Evolutionary conservation across 805 yeast species (phyloP).

Genomic region (Priceomyces haplophilus): DNA sequence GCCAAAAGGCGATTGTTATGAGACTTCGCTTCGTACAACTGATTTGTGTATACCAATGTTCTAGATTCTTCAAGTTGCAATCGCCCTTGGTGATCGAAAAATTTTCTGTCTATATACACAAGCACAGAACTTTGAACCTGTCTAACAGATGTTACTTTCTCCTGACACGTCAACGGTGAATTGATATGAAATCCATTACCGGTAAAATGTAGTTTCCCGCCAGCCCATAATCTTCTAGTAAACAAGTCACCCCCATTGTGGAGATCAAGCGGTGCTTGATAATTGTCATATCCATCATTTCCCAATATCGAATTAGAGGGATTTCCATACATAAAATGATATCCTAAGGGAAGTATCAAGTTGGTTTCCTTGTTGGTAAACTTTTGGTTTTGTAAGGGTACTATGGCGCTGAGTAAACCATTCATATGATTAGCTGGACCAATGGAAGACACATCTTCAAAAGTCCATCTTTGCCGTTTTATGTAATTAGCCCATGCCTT

Average conservation of each 20-base stretch:
- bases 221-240: conserved; percentile 73
- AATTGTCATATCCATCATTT: conserved; percentile 75
- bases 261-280: conserved; percentile 58
- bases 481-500: conserved; percentile 19
- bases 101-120: conserved; percentile 55
- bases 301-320: conserved; percentile 52
- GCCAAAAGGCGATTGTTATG: neutral
- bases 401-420: conserved; percentile 13
- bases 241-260: conserved; percentile 27
- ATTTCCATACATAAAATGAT: conserved; percentile 65
- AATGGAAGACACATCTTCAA: conserved; percentile 19
- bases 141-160: conserved; percentile 45
- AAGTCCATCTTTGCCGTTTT: conserved; percentile 16
- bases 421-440: conserved; percentile 19
- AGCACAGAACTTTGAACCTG: conserved; percentile 35
- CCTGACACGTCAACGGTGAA: conserved; percentile 49
- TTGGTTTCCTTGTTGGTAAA: neutral
- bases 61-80: conserved; percentile 49
- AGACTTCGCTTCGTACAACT: neutral
- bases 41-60: conserved; percentile 57
- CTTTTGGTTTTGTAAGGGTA: conserved; percentile 5
- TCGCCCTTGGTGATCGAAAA: conserved; percentile 26
- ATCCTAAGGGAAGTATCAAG: conserved; percentile 43
- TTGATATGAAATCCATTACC: conserved; percentile 23
- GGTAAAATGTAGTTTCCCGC: conserved; percentile 54